Conservation (phyloP, 169 alveolate genomes). For the Cryptosporidium ryanae region DNA sequence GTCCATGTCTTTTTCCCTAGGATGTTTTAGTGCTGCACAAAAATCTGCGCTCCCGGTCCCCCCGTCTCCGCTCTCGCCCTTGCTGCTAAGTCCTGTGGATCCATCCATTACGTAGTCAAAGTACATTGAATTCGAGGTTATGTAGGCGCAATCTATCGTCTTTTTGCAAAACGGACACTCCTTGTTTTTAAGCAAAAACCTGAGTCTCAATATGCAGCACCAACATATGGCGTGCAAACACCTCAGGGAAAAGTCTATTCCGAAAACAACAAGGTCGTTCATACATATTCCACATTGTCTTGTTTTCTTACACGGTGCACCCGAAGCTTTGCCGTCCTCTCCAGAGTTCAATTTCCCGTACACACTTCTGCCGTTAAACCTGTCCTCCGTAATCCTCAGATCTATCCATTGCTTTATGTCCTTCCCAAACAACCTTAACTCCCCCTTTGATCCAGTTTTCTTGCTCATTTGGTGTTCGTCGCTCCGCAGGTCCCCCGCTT, state of each 20-base stretch:
- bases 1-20: slow-evolving; percentile 12
- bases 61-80: background rate
- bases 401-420: slow-evolving; percentile 70
- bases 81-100: slow-evolving; percentile 15
- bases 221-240: slow-evolving; percentile 64
- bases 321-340: background rate
- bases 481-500: no score
- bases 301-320: background rate
- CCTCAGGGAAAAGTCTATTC: slow-evolving; percentile 46
- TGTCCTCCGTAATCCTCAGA: slow-evolving; percentile 3
- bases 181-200: slow-evolving; percentile 31
- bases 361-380: slow-evolving; percentile 2
- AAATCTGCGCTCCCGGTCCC: background rate
- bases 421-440: slow-evolving; percentile 34
- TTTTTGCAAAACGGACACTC: slow-evolving; percentile 74
- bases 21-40: background rate
- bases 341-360: background rate
- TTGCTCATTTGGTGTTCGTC: slow-evolving; percentile 1
- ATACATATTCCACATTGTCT: slow-evolving; percentile 61
- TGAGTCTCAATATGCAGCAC: slow-evolving; percentile 64
- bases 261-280: slow-evolving; percentile 44
- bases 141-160: slow-evolving; percentile 2
- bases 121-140: slow-evolving; percentile 45
- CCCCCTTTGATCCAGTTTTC: slow-evolving; percentile 6
- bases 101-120: slow-evolving; percentile 34